phyloP scores from a whole-genome alignment of 2,329 filamentous ascomycete species.

The Didymella lethalis region DNA sequence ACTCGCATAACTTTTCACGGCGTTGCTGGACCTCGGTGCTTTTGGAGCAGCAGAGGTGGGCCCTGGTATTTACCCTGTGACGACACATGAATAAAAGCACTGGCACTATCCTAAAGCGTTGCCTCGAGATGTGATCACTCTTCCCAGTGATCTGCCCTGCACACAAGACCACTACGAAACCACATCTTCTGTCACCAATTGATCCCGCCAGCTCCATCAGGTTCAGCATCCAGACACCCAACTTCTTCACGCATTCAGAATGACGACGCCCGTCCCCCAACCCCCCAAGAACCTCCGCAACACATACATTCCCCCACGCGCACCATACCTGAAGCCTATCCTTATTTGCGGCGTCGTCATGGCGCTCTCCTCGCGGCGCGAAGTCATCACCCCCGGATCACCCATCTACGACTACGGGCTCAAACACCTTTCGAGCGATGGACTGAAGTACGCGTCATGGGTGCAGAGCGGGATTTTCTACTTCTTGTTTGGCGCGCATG shows the following conservation, averaged over 20 bases:
- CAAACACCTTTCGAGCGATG: slow-evolving; percentile 17
- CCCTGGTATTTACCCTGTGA: not conserved
- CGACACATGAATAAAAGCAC: not conserved
- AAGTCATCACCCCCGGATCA: slow-evolving; percentile 32
- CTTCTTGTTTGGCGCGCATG: slow-evolving; percentile 35
- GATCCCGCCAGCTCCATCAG: no score
- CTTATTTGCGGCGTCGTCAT: slow-evolving; percentile 36
- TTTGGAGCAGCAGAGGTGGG: slow-evolving; percentile 4
- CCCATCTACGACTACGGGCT: slow-evolving; percentile 28
- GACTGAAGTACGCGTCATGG: slow-evolving; percentile 29
- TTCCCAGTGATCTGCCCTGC: no score
- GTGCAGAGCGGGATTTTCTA: slow-evolving; percentile 35
- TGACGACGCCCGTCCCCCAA: slow-evolving; percentile 5
- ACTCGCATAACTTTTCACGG: slow-evolving; percentile 1
- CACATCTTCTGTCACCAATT: no score
- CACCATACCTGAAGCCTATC: slow-evolving; percentile 31
- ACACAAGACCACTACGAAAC: not conserved
- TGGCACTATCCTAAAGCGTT: no score
- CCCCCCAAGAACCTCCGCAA: slow-evolving; percentile 27
- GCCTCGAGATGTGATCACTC: no score
- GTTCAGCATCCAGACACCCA: not conserved
- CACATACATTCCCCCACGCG: slow-evolving; percentile 28
- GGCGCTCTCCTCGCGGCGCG: slow-evolving; percentile 29
- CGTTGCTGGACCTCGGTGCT: slow-evolving; percentile 5
- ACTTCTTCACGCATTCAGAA: not conserved